These are phyloP conservation scores for Juglanconis juglandina DNA, from an alignment of 2,329 filamentous ascomycete species.

Conservation along the genomic window DNA sequence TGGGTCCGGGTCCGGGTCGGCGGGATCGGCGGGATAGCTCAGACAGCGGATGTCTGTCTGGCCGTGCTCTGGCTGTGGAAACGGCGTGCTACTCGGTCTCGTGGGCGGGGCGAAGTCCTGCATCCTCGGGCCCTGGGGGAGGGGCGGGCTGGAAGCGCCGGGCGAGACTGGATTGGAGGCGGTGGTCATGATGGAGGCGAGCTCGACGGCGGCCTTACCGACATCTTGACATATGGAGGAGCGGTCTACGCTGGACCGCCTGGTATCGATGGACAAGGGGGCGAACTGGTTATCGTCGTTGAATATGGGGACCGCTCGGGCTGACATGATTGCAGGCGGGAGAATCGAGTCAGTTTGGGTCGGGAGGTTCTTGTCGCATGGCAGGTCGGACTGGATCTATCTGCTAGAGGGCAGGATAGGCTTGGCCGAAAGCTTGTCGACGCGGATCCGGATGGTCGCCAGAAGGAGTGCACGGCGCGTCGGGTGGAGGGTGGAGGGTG, in stretches of 20 bases:
- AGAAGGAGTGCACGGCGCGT: neutral
- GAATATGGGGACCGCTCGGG: conserved; percentile 19
- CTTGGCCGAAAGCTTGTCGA: neutral
- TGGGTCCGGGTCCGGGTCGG: conserved; percentile 23
- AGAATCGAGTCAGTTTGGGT: conserved; percentile 11
- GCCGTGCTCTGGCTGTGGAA: conserved; percentile 52
- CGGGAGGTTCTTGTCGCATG: conserved; percentile 15
- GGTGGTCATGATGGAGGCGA: conserved; percentile 43
- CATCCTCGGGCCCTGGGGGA: conserved; percentile 41
- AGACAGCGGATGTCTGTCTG: conserved; percentile 40
- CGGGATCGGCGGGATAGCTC: conserved; percentile 32
- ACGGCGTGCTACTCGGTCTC: conserved; percentile 59
- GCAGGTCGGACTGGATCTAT: neutral
- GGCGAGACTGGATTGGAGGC: conserved; percentile 54
- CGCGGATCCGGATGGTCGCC: neutral
- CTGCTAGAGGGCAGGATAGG: neutral
- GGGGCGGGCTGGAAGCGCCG: conserved; percentile 49
- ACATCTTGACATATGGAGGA: conserved; percentile 31
- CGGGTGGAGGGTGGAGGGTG: too few species aligned
- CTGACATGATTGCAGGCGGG: conserved; percentile 22
- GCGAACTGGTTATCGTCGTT: conserved; percentile 22
- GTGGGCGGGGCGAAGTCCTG: conserved; percentile 48
- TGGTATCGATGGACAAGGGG: conserved; percentile 27
- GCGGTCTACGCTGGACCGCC: conserved; percentile 20
- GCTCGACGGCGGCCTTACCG: conserved; percentile 38